Conservation (phyloP, 352 stramenopile species). For the Pythium aristosporum region DNA sequence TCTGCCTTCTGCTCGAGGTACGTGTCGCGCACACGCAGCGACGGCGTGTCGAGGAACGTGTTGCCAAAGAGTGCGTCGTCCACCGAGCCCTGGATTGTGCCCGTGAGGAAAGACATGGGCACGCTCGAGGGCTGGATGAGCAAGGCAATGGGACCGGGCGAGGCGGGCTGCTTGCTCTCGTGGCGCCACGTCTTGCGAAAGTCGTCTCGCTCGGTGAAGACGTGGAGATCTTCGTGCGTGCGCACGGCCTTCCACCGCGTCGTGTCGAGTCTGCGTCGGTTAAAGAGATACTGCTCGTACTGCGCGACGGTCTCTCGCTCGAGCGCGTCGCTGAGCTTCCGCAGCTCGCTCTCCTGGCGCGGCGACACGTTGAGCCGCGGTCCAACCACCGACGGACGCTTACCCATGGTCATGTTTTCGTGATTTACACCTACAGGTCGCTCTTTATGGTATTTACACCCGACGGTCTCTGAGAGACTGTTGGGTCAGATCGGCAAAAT, state of each 20-base stretch:
- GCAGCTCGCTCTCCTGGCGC: conserved; percentile 4
- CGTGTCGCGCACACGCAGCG: conserved; percentile 1
- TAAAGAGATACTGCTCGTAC: conserved; percentile 43
- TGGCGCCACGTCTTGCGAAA: conserved; percentile 16
- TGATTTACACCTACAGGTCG: neutral
- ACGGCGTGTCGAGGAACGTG: conserved; percentile 7
- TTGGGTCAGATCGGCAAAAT: no score
- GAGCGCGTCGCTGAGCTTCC: neutral
- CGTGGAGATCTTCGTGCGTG: conserved; percentile 34
- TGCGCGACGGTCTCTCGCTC: conserved; percentile 29
- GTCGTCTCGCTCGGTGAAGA: conserved; percentile 35
- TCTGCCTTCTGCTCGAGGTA: conserved; percentile 2
- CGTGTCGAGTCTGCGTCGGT: conserved; percentile 29
- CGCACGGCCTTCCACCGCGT: conserved; percentile 43
- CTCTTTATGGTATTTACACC: no score
- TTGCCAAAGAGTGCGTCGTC: conserved; percentile 9
- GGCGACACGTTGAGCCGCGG: neutral
- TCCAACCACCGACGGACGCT: neutral
- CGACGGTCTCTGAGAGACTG: neutral
- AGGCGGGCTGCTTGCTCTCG: neutral
- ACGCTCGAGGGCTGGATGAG: neutral
- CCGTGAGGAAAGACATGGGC: neutral
- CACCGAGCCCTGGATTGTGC: neutral
- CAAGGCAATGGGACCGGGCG: neutral
- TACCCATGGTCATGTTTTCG: neutral